These are phyloP conservation scores for Yamadazyma philogaea DNA, from an alignment of 805 yeast species.

Conservation along the genomic window DNA sequence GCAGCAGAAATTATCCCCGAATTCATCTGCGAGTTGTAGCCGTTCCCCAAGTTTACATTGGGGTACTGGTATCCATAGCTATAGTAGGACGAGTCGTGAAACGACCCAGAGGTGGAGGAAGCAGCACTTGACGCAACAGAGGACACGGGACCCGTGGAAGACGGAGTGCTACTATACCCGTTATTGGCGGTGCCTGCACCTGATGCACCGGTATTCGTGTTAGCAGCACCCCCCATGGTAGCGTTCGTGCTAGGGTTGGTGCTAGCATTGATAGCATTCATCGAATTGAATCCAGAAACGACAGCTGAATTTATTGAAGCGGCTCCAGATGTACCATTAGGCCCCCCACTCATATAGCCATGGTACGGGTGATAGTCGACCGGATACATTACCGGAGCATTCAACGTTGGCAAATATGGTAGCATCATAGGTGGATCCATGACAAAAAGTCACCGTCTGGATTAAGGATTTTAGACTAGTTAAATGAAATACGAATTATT, in stretches of 20 bases:
- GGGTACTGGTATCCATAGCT: constrained; percentile 2
- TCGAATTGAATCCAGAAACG: no score
- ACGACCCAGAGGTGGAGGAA: background rate
- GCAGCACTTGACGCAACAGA: background rate
- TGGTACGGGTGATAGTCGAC: constrained; percentile 9
- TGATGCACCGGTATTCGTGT: no score
- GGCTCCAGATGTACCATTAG: background rate
- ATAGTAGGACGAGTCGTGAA: background rate
- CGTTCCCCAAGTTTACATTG: background rate
- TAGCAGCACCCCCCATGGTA: no score
- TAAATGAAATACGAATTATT: constrained; percentile 12
- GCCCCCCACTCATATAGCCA: background rate
- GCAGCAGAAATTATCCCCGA: background rate
- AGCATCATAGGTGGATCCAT: constrained; percentile 16
- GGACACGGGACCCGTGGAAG: background rate
- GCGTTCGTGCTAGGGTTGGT: no score
- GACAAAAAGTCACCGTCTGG: constrained; percentile 1
- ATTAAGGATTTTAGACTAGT: constrained; percentile 2
- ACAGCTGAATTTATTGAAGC: no score
- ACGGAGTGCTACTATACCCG: no score
- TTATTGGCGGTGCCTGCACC: no score
- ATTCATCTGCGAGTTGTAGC: background rate
- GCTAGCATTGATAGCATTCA: no score
- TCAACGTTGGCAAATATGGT: constrained; percentile 16
- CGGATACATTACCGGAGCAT: constrained; percentile 13